A percentile compares a stretch with the other conserved stretches of the same genome.
Conservation (phyloP, 768 basidiomycete genomes). For the Termitomyces sp. region DNA sequence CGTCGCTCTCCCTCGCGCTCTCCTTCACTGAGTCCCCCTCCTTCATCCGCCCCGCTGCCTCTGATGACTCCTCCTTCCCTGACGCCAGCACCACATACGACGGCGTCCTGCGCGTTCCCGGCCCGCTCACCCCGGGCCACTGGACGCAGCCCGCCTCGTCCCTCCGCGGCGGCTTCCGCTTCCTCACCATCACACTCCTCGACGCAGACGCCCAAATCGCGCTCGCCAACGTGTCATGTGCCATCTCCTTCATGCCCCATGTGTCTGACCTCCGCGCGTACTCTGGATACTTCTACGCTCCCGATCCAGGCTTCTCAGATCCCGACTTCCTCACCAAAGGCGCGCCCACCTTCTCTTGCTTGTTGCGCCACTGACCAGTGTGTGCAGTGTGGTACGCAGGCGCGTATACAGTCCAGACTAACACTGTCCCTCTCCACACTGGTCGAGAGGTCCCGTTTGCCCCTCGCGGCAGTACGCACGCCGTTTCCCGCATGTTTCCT, state of each 20-base stretch:
- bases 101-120: conserved; percentile 33
- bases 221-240: conserved; percentile 43
- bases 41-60: conserved; percentile 46
- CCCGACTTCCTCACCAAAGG: conserved; percentile 45
- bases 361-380: background rate
- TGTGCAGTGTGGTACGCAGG: conserved; percentile 50
- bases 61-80: conserved; percentile 49
- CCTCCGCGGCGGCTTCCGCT: conserved; percentile 49
- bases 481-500: background rate
- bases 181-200: conserved; percentile 38
- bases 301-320: conserved; percentile 39
- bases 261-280: conserved; percentile 41
- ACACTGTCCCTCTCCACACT: conserved; percentile 44
- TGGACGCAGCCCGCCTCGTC: conserved; percentile 43
- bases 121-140: conserved; percentile 28
- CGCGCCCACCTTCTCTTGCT: conserved; percentile 6
- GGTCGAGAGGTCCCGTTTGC: conserved; percentile 44
- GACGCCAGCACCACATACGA: conserved; percentile 36
- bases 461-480: conserved; percentile 32
- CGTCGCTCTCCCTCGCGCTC: conserved; percentile 38
- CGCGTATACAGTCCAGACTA: conserved; percentile 57
- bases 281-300: conserved; percentile 46
- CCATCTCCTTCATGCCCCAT: conserved; percentile 51
- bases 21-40: conserved; percentile 54
- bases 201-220: conserved; percentile 19